A percentile compares a stretch with the other conserved stretches of the same genome.
Conservation (phyloP, 2,329 filamentous ascomycete genomes). For the Trichoderma hamatum region DNA sequence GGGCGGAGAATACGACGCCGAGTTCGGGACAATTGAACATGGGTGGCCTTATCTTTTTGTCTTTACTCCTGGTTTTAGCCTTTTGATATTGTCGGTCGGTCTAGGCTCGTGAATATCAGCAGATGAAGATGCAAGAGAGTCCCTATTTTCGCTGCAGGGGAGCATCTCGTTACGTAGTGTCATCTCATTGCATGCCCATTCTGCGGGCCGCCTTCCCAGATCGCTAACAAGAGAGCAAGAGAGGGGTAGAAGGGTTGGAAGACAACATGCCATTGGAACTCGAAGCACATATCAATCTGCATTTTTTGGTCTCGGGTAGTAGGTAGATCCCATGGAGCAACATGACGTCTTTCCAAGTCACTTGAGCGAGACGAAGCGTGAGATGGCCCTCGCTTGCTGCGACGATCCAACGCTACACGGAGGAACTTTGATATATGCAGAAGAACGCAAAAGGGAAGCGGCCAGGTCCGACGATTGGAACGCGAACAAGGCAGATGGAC, state of each 20-base stretch:
- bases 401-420: slow-evolving; percentile 18
- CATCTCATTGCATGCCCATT: slow-evolving; percentile 1
- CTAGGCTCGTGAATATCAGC: background rate
- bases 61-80: background rate
- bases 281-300: background rate
- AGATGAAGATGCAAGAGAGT: background rate
- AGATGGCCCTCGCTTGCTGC: background rate
- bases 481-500: background rate
- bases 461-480: background rate
- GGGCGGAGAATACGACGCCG: background rate
- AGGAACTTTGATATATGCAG: slow-evolving; percentile 1
- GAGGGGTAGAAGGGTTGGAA: background rate
- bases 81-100: background rate
- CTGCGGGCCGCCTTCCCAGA: slow-evolving; percentile 16
- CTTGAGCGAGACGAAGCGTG: background rate
- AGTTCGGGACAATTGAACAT: background rate
- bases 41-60: background rate
- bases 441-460: background rate
- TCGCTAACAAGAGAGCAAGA: background rate
- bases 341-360: slow-evolving; percentile 9
- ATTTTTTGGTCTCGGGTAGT: background rate
- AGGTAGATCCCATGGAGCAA: background rate
- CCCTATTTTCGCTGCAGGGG: background rate
- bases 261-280: background rate
- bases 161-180: slow-evolving; percentile 17